Evolutionary conservation across 2,329 filamentous ascomycete species (phyloP).

Genomic region (Penicillium sclerotigenum): DNA sequence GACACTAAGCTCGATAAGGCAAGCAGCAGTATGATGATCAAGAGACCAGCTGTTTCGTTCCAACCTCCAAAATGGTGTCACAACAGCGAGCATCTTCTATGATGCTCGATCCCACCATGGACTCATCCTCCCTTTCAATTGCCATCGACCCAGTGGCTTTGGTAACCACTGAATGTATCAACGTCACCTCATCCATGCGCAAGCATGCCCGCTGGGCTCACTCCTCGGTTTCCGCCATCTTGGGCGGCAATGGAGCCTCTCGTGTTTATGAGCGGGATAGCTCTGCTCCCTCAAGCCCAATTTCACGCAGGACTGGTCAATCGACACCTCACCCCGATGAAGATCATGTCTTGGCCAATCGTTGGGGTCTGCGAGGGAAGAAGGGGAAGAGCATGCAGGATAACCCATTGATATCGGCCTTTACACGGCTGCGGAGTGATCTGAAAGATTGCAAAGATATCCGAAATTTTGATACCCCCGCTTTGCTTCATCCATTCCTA

Average conservation of each 20-base stretch:
- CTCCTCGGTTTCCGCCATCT: slow-evolving; percentile 91
- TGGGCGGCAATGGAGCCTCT: slow-evolving; percentile 64
- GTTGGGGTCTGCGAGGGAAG: slow-evolving; percentile 92
- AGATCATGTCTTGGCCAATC: slow-evolving; percentile 61
- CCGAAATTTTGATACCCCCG: slow-evolving; percentile 79
- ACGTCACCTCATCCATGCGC: slow-evolving; percentile 95
- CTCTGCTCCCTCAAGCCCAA: slow-evolving; percentile 39
- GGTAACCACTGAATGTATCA: slow-evolving; percentile 98
- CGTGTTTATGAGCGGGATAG: slow-evolving; percentile 46
- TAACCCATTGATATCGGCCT: slow-evolving; percentile 92
- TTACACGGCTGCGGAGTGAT: slow-evolving; percentile 83
- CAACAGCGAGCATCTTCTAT: slow-evolving; percentile 23
- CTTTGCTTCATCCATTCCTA: slow-evolving; percentile 86
- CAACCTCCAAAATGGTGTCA: slow-evolving; percentile 20
- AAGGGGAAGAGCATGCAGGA: slow-evolving; percentile 97
- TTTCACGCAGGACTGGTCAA: slow-evolving; percentile 27
- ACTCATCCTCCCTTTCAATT: slow-evolving; percentile 58
- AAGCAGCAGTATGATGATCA: slow-evolving; percentile 22
- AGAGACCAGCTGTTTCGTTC: slow-evolving; percentile 30
- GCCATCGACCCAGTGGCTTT: slow-evolving; percentile 87
- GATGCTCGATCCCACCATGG: slow-evolving; percentile 31
- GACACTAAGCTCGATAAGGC: slow-evolving; percentile 26
- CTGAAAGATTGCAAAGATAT: slow-evolving; percentile 89
- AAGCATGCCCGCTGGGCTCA: slow-evolving; percentile 96
- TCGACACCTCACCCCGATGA: slow-evolving; percentile 32